Evolutionary conservation across 805 yeast species (phyloP), one percentile per base, ranked within the genome.

Genomic region (Danielia reshetovae): DNA sequence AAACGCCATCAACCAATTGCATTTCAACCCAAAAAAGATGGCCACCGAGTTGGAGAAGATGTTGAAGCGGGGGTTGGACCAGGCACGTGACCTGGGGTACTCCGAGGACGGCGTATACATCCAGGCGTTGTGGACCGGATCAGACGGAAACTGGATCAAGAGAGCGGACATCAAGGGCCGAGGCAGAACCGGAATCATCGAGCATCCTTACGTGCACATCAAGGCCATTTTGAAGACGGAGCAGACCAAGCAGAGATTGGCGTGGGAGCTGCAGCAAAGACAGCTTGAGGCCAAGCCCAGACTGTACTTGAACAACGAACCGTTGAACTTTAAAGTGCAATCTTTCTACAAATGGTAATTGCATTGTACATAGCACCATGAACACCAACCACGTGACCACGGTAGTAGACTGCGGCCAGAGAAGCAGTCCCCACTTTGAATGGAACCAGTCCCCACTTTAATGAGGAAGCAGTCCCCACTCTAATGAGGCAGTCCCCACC

Each of bases 1-100:
- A 48, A 76, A 75, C 27, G 97, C 97, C 34, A 83, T 90, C 48
- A 86, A 90, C 26, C 97, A 89, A 64, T 80, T 89, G 49, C 97
- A 90, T 60, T 90, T 90, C 68, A 77, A 79, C 56, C 73, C 79
- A 30, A 87, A 86, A 63, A 77, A 81, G 50, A 75, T 88, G 59
- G 76, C 94, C 21, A 72, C 81, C 36, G 95, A 88, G 45, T 72
- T 88, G 36, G 89, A 80, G 33, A 83, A 78, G 42, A 63, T 89
- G 60, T 70, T 90, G 42, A 77, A 79, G 51, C 68, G 75, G 32
- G 95, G 94, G 7, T 52, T 85, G 22, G 70, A 75, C 30, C 87
- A 85, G 51, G 87, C 89, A 15, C 65, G 74, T 38, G 65, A 63
- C 25, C 59, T 82, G 44, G 78, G 79, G 3, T 59, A 83, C 41